Percentiles rank a stretch among this genome's conserved stretches.
These are phyloP conservation scores for Pyrenophora seminiperda DNA, from an alignment of 2,329 filamentous ascomycete genomes.

Conservation along the genomic window DNA sequence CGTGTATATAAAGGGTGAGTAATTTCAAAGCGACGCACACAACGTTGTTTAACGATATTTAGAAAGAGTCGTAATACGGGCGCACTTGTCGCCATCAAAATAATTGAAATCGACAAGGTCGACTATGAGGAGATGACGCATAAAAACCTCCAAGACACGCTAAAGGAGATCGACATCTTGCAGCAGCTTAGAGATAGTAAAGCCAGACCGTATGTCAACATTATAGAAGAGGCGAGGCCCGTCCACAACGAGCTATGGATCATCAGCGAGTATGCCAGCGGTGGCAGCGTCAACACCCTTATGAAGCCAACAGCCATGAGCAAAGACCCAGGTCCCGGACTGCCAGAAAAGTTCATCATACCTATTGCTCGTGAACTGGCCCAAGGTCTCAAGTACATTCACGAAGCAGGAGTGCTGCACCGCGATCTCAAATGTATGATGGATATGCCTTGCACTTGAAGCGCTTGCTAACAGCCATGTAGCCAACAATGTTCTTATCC, in stretches of 20 bases:
- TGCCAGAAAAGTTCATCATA: conserved; percentile 67
- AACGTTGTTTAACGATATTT: conserved; percentile 22
- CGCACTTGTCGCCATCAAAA: conserved; percentile 74
- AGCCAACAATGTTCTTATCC: conserved; percentile 78
- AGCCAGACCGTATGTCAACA: conserved; percentile 82
- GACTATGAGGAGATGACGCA: conserved; percentile 58
- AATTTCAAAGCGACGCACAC: neutral
- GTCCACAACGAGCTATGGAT: conserved; percentile 85
- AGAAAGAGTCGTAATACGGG: conserved; percentile 50
- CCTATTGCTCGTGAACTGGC: conserved; percentile 68
- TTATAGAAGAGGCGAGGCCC: conserved; percentile 77
- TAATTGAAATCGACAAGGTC: conserved; percentile 80
- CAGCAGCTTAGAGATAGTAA: conserved; percentile 74
- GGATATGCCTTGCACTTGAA: neutral
- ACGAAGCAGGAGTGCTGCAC: conserved; percentile 70
- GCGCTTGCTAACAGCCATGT: neutral
- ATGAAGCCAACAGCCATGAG: conserved; percentile 54
- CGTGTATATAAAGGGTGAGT: conserved; percentile 70
- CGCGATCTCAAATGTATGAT: conserved; percentile 65
- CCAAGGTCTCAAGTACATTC: conserved; percentile 63
- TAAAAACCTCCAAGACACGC: conserved; percentile 57
- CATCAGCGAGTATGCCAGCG: conserved; percentile 83
- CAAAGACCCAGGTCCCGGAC: conserved; percentile 39
- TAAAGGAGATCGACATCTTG: conserved; percentile 69
- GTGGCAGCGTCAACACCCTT: conserved; percentile 75